A percentile compares a stretch with the other conserved stretches of the same genome.
Evolutionary conservation across 2,329 filamentous ascomycete genomes (phyloP).

Genomic region (Clarireedia sp.): DNA sequence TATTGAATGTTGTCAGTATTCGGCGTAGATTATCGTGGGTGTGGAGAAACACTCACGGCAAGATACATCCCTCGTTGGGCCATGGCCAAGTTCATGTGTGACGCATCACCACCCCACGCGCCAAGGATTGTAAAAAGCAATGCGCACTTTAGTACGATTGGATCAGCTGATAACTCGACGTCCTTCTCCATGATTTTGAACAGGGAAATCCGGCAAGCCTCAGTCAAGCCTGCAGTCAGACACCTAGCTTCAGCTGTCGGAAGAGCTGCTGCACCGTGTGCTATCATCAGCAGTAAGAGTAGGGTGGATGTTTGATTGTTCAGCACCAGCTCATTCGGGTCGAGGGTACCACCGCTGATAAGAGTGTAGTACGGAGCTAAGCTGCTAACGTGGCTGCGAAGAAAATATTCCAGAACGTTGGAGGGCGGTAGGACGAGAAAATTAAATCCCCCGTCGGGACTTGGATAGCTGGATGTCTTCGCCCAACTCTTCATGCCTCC

Average conservation of each 20-base stretch:
- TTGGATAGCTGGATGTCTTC: conserved; percentile 25
- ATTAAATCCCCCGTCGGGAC: conserved; percentile 43
- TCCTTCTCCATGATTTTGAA: conserved; percentile 68
- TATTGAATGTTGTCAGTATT: neutral
- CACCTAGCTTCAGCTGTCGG: conserved; percentile 57
- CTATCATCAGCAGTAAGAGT: conserved; percentile 63
- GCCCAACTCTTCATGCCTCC: conserved; percentile 31
- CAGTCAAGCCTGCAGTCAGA: conserved; percentile 58
- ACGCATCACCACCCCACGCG: conserved; percentile 68
- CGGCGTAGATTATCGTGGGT: neutral
- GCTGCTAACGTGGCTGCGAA: conserved; percentile 57
- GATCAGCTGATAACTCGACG: conserved; percentile 58
- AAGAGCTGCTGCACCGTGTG: conserved; percentile 60
- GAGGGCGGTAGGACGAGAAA: conserved; percentile 60
- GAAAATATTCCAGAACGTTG: conserved; percentile 58
- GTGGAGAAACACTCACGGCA: conserved; percentile 36
- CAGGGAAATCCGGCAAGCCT: conserved; percentile 64
- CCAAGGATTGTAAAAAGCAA: conserved; percentile 61
- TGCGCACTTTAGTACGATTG: conserved; percentile 55
- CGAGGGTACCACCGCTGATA: conserved; percentile 50
- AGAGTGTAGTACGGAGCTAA: conserved; percentile 60
- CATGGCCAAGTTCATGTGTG: conserved; percentile 72
- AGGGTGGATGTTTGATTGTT: conserved; percentile 59
- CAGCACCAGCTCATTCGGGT: conserved; percentile 59
- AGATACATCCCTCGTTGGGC: conserved; percentile 67